Base-by-base conservation (phyloP, 129 eudicot species). In the Flaveria brownii region DNA sequence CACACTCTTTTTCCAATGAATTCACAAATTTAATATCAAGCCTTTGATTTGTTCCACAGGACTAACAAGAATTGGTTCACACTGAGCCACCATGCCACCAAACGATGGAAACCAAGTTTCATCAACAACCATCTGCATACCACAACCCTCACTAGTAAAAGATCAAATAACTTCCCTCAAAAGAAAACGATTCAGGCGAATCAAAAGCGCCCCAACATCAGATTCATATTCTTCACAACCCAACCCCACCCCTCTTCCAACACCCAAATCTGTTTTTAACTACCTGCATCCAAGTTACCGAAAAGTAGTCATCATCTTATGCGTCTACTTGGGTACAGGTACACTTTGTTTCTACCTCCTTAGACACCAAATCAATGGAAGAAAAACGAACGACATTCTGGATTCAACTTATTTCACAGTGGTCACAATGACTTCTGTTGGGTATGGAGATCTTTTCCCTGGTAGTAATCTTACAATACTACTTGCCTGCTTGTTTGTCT, bases 361-460 rank as follows among this genome's bases (percentile, higher is more conserved):
- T 5, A 77, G 78, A 77, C 55, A 88, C 82, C 96, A 94, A 16
- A 79, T 94, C 13, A 59, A 63, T 8, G 98, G 98, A 16, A 66
- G 23, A 28, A 94, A 94, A 83, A 84, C 87, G 56, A 76, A 87
- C 45, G 78, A 71, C 12, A 7, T 94, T 22, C 88, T 94, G 5
- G 97, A 94, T 79, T 78, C 97, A 61, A 80, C 86, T 72, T 91
- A 94, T 81, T 91, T 94, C 80, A 91, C 97, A 77, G 82, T 94
- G 9, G 98, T 94, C 54, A 94, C 98, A 28, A 94, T 94, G 98
- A 94, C 97, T 5, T 88, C 96, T 9, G 97, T 94, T 49, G 98
- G 98, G 47, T 94, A 94, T 36, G 98, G 98, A 9, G 98, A 94
- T 70, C 93, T 94, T 12, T 91, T 87, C 46, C 98, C 98, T 1